Base-by-base conservation (phyloP, 495 filamentous ascomycete genomes). In the Podospora bellae-mahoneyi region DNA sequence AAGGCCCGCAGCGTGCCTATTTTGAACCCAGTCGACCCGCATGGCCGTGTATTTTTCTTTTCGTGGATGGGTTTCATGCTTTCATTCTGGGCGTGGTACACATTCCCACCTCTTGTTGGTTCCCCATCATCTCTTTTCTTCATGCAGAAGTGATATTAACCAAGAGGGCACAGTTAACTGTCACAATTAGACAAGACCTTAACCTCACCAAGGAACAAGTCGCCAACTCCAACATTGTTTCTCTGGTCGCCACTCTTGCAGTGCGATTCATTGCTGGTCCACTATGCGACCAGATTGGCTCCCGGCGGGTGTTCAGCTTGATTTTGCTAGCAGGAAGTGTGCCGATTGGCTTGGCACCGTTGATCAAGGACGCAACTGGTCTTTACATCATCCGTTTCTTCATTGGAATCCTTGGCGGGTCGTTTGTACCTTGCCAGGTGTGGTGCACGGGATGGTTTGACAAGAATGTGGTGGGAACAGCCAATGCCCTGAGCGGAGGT, bases 391-490 rank as follows among this genome's bases (percentile, higher is more conserved):
- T 94, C 64, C 89, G 94, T 39, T 97, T 97, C 82, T 97, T 97
- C 79, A 85, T 97, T 64, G 94, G 94, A 48, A 96, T 98, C 65
- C 85, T 98, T 1, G 94, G 94, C 34, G 94, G 90, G 0, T 86
- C 86, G 5, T 98, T 98, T 69, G 94, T 98, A 3, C 94, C 94
- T 2, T 97, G 94, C 77, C 94, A 97, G 72, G 94, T 97, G 7
- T 98, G 94, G 94, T 91, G 90, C 32, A 97, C 94, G 0, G 93
- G 91, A 2, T 97, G 94, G 83, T 97, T 95, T 73, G 94, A 98
- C 81, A 97, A 96, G 82, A 96, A 92, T 74, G 87, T 97, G 19
- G 91, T 98, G 26, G 94, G 94, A 44, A 92, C 92, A 4, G 92
- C 94, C 66, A 98, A 97, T 74, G 89, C 92, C 7, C 79, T 98